These are phyloP conservation scores for Periglandula ipomoeae DNA, from an alignment of 2,329 filamentous ascomycete genomes.

Conservation along the genomic window DNA sequence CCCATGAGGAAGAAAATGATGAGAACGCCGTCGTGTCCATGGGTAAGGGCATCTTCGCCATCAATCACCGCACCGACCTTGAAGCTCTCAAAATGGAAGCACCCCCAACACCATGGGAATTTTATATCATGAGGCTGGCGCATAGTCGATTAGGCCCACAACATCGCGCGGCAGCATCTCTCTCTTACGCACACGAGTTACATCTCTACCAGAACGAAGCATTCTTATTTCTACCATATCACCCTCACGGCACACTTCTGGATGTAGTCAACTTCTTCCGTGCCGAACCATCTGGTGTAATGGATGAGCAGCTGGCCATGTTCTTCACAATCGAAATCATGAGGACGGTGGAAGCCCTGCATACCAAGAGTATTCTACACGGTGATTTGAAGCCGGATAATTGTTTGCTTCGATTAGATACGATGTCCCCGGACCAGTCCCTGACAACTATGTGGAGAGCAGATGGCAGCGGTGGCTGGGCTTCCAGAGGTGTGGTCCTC, in stretches of 20 bases:
- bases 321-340: constrained; percentile 91
- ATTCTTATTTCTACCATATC: constrained; percentile 80
- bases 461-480: constrained; percentile 71
- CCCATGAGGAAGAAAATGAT: constrained; percentile 34
- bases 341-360: constrained; percentile 80
- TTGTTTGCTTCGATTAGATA: constrained; percentile 75
- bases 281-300: constrained; percentile 59
- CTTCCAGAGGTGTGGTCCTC: constrained; percentile 66
- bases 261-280: constrained; percentile 86
- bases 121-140: constrained; percentile 83
- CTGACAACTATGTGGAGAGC: constrained; percentile 60
- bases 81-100: constrained; percentile 95
- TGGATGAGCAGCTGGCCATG: constrained; percentile 90
- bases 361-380: constrained; percentile 71
- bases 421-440: constrained; percentile 27
- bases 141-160: constrained; percentile 65
- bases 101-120: constrained; percentile 86
- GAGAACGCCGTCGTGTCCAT: constrained; percentile 41
- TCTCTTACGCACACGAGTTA: constrained; percentile 80
- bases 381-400: constrained; percentile 96
- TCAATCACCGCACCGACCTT: constrained; percentile 46
- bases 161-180: constrained; percentile 63
- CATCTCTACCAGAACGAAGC: constrained; percentile 87
- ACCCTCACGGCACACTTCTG: constrained; percentile 85
- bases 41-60: constrained; percentile 53